Conservation (phyloP, 345 rosid species). For the Salix udensis region DNA sequence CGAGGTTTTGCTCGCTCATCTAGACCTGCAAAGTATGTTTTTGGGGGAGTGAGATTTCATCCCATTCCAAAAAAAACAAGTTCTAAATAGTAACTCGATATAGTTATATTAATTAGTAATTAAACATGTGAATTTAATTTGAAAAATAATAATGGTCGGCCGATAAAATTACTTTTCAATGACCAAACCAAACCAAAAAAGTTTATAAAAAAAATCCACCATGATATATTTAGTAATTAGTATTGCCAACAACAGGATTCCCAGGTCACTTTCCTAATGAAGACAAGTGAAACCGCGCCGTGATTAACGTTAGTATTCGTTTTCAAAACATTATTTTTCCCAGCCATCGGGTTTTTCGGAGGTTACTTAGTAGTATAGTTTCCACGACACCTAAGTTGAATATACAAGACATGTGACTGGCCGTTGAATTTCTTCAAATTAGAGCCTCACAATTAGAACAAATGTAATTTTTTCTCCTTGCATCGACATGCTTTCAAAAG, state of each 20-base stretch:
- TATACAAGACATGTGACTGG: too few species aligned
- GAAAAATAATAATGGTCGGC: neutral
- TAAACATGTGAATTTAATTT: neutral
- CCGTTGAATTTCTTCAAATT: neutral
- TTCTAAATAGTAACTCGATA: neutral
- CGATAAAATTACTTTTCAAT: neutral
- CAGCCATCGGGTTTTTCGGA: conserved; percentile 18
- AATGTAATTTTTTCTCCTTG: neutral
- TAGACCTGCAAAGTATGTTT: too few species aligned
- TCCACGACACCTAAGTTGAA: neutral
- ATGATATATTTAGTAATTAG: neutral
- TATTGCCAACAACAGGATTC: neutral
- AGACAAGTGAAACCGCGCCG: conserved; percentile 19
- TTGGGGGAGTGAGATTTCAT: too few species aligned
- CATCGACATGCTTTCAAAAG: too few species aligned
- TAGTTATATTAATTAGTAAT: neutral
- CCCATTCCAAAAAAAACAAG: too few species aligned
- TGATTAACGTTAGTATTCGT: conserved; percentile 22
- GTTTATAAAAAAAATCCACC: neutral
- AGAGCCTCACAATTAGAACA: neutral
- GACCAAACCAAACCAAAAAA: neutral
- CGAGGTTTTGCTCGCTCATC: accelerated
- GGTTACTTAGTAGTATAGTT: neutral
- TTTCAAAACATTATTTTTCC: neutral
- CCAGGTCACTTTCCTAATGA: conserved; percentile 14